Evolutionary conservation across 2,329 filamentous ascomycete species (phyloP).

Genomic region (Fusarium subglutinans): DNA sequence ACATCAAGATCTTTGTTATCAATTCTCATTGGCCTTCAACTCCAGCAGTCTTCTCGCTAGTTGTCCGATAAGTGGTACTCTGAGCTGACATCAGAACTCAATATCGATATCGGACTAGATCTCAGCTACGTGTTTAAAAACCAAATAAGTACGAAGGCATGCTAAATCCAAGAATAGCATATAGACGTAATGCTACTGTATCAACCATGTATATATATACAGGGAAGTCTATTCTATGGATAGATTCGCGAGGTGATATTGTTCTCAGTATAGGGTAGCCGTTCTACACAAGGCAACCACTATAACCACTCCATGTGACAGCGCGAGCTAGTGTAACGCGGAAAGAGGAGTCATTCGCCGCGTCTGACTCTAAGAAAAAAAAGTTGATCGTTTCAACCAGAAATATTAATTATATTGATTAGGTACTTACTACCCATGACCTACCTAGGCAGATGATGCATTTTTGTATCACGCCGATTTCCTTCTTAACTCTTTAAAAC

Average conservation of each 20-base stretch:
- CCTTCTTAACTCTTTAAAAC: background rate
- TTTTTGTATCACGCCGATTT: background rate
- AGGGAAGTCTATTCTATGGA: too few species aligned
- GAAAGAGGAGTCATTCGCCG: slow-evolving; percentile 30
- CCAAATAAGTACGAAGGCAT: too few species aligned
- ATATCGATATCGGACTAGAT: background rate
- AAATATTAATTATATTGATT: background rate
- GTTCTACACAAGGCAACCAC: background rate
- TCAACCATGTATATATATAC: background rate
- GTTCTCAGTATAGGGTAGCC: slow-evolving; percentile 3
- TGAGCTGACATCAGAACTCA: slow-evolving; percentile 1
- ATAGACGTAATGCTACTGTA: background rate
- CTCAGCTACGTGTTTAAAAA: background rate
- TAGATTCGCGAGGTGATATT: background rate
- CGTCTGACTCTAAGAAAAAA: slow-evolving; percentile 18
- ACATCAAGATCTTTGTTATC: background rate
- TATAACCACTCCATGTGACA: slow-evolving; percentile 24
- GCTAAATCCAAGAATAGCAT: too few species aligned
- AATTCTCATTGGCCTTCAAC: background rate
- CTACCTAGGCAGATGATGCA: background rate
- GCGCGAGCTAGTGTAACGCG: slow-evolving; percentile 26
- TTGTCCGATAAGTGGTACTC: background rate
- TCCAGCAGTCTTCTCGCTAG: background rate
- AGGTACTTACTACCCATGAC: slow-evolving; percentile 3
- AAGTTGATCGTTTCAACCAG: slow-evolving; percentile 4